Conservation (phyloP, 305 asterid genomes). For the Fraxinus sp. region DNA sequence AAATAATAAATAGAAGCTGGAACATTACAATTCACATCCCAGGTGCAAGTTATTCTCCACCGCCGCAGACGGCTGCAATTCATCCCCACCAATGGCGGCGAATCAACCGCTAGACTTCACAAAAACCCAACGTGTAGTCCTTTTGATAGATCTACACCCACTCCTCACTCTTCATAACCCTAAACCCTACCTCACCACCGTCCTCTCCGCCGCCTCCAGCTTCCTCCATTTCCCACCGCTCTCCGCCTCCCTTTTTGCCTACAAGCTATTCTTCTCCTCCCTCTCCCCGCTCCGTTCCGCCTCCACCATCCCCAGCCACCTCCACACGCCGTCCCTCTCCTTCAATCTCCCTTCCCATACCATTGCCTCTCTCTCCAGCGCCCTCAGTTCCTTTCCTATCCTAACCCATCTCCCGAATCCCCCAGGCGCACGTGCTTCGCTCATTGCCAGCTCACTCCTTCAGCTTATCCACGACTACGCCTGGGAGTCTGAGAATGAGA, state of each 20-base stretch:
- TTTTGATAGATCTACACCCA: constrained; percentile 79
- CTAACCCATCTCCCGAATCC: constrained; percentile 27
- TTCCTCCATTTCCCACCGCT: constrained; percentile 64
- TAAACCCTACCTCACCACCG: constrained; percentile 49
- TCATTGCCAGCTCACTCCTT: constrained; percentile 52
- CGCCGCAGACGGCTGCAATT: constrained; percentile 18
- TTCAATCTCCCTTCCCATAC: constrained; percentile 38
- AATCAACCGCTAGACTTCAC: constrained; percentile 42
- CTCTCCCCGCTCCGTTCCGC: constrained; percentile 60
- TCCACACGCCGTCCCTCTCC: constrained; percentile 33
- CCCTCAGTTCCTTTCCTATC: constrained; percentile 41
- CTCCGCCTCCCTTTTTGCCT: constrained; percentile 59
- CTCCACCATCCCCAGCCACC: constrained; percentile 42
- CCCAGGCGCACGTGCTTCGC: constrained; percentile 34
- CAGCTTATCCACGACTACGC: constrained; percentile 62
- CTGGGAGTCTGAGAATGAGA: constrained; percentile 65
- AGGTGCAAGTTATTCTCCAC: constrained; percentile 18
- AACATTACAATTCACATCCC: not conserved
- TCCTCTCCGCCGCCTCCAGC: constrained; percentile 55
- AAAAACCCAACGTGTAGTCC: constrained; percentile 67
- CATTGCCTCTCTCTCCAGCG: constrained; percentile 43
- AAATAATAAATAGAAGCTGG: not conserved
- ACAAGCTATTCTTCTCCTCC: constrained; percentile 77
- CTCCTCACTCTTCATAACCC: constrained; percentile 53
- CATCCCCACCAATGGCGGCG: constrained; percentile 36